Evolutionary conservation across 257 asterid species (phyloP), one percentile per base, ranked within the genome.

Genomic region (Solanum paucissectum): DNA sequence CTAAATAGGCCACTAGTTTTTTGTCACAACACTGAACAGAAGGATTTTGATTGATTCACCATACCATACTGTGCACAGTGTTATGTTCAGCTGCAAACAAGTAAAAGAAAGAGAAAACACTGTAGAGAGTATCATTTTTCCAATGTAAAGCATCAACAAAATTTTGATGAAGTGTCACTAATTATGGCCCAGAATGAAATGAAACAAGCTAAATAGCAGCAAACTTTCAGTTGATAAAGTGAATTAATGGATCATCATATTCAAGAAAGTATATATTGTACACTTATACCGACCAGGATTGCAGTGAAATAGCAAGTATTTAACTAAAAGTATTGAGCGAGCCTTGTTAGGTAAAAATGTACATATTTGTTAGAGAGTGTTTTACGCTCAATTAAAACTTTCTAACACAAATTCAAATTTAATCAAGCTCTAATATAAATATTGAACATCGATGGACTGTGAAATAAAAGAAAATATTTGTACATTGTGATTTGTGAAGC

Each of bases 401-500:
- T 68, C 6, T 66, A 66, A 6, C 2, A 16, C 1, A 32, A 32
- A 9, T 72, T 9, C 0, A 72, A 72, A 72, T 72, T 18, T 72
- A 72, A 34, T 34, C 8, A 3, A 2, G 0, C 13, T 2, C 7
- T 1, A 33, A 71, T 32, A 29, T 12, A 7, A 3, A 0, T 16
- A 9, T 72, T 3, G 9, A 34, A 16, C 7, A 29, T 6, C 5
- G 1, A 18, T 2, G 1, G 23, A 52, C 0, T 1, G 7, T 16
- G 4, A 6, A 73, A 33, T 34, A 18, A 72, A 72, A 29, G 12
- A 52, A 52, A 52, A 18, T 34, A 5, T 73, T 20, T 34, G 23
- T 18, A 73, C 25, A 73, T 73, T 33, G 46, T 34, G 44, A 73
- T 73, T 81, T 81, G 5, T 82, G 68, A 81, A 81, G 69, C 68